Base-by-base conservation (phyloP, 1,139 yeast genomes). In the Debaryomyces sp. region DNA sequence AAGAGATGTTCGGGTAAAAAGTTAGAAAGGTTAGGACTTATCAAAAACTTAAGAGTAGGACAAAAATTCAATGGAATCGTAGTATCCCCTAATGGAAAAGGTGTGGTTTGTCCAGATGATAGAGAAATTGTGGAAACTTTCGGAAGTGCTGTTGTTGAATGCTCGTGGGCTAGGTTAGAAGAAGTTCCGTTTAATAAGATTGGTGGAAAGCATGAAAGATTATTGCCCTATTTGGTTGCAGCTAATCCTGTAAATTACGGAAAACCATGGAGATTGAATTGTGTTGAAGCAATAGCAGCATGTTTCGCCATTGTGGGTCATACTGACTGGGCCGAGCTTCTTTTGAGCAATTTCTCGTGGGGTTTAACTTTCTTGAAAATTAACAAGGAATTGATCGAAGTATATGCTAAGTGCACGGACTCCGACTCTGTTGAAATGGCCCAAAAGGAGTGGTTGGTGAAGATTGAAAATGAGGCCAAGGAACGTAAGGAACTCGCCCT, bases 241-340 rank as follows among this genome's bases (percentile, higher is more conserved):
- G 97, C 98, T 0, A 94, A 94, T 63, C 96, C 97, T 17, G 98
- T 95, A 9, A 94, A 94, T 66, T 95, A 95, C 61, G 99, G 99
- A 2, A 80, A 89, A 58, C 98, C 99, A 0, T 92, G 98, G 99
- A 82, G 85, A 59, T 73, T 94, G 50, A 94, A 95, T 66, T 94
- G 99, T 67, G 99, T 91, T 7, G 99, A 94, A 63, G 99, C 99
- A 0, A 70, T 95, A 38, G 99, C 99, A 1, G 99, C 99, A 0
- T 90, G 97, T 63, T 88, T 94, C 64, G 97, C 97, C 1, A 92
- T 94, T 53, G 94, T 91, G 0, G 99, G 98, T 0, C 94, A 85
- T 56, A 70, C 73, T 43, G 98, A 92, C 56, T 90, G 96, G 96
- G 99, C 99, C 0, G 82, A 78, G 36, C 77, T 81, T 54, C 76